phyloP scores from a whole-genome alignment of 176 grass and related monocot species.

The Carex parvula region DNA sequence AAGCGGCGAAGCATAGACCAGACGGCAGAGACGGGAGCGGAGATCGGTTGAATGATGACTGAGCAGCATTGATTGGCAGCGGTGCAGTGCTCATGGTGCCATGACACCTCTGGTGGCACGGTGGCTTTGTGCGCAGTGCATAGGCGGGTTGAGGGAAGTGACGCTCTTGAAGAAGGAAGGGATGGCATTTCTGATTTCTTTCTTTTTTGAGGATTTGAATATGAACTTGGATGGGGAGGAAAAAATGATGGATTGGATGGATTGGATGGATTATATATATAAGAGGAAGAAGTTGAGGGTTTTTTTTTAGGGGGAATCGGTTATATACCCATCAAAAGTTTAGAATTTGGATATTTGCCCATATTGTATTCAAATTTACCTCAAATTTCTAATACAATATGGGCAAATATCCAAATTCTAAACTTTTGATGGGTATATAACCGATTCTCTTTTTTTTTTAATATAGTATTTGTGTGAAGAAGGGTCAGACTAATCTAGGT shows the following conservation, averaged over 20 bases:
- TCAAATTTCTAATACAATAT: no score
- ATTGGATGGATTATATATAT: conserved; percentile 13
- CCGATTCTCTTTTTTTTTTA: no score
- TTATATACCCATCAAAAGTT: no score
- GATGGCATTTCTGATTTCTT: neutral
- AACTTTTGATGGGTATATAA: no score
- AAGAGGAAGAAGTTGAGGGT: neutral
- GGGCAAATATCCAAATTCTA: no score
- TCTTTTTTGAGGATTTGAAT: neutral
- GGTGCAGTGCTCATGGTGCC: conserved; percentile 47
- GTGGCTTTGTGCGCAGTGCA: conserved; percentile 37
- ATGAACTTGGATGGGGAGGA: neutral
- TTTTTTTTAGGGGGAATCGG: no score
- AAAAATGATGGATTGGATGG: conserved; percentile 12
- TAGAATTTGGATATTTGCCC: no score
- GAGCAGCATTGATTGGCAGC: conserved; percentile 63
- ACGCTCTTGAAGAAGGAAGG: neutral
- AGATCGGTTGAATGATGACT: conserved; percentile 51
- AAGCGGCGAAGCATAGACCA: conserved; percentile 86
- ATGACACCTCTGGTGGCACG: conserved; percentile 46
- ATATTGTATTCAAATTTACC: no score
- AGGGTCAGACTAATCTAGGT: neutral
- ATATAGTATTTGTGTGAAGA: neutral
- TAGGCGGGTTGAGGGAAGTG: neutral
- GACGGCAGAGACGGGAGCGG: conserved; percentile 45